These are phyloP conservation scores for Microstegium vimineum DNA, from an alignment of 176 grass and related monocot genomes.

Conservation along the genomic window DNA sequence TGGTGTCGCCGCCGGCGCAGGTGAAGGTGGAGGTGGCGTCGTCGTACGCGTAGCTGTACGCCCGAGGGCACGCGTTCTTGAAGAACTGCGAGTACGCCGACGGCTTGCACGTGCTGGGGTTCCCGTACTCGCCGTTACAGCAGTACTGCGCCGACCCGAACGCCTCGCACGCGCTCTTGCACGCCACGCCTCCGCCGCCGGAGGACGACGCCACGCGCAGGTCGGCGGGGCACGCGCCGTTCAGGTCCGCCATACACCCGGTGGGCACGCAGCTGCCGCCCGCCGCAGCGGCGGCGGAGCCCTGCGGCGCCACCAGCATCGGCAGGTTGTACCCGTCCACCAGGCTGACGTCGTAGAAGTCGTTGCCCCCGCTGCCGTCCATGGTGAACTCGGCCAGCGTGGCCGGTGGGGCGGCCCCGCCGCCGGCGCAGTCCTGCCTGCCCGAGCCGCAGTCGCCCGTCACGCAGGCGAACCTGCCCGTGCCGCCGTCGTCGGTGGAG, in stretches of 20 bases:
- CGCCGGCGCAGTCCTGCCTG: conserved; percentile 42
- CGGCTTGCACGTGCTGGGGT: conserved; percentile 58
- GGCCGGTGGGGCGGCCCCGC: conserved; percentile 55
- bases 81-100: conserved; percentile 73
- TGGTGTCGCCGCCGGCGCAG: conserved; percentile 38
- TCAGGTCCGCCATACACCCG: conserved; percentile 56
- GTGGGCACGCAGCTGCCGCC: conserved; percentile 10
- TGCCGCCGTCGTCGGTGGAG: background rate
- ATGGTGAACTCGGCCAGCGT: conserved; percentile 96
- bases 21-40: conserved; percentile 84
- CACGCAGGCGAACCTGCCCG: conserved; percentile 42
- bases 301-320: conserved; percentile 39
- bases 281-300: background rate
- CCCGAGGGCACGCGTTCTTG: conserved; percentile 75
- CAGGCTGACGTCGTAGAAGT: conserved; percentile 97
- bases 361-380: conserved; percentile 36
- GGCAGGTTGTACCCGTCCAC: conserved; percentile 90
- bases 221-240: conserved; percentile 61
- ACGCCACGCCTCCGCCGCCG: conserved; percentile 45
- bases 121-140: conserved; percentile 74
- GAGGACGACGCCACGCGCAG: conserved; percentile 22
- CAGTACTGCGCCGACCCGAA: conserved; percentile 72
- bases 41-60: conserved; percentile 91
- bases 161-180: conserved; percentile 77
- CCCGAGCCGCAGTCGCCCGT: conserved; percentile 64